Base-by-base conservation (phyloP, 129 eudicot species). In the Kitagawia praeruptora region DNA sequence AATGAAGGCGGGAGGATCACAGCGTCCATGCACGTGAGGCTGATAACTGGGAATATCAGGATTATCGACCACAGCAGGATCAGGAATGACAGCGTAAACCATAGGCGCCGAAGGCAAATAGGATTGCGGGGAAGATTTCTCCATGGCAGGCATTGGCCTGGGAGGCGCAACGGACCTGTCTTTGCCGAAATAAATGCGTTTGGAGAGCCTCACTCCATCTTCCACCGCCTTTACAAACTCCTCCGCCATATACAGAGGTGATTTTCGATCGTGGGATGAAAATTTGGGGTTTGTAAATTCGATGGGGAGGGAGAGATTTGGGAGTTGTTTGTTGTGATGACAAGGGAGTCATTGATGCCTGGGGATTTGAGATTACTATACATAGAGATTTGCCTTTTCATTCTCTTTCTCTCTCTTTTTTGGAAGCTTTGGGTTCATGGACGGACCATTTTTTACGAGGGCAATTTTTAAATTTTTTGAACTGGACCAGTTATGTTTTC, bases 41-140 rank as follows among this genome's bases (percentile, higher is more conserved):
- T 93, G 98, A 80, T 93, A 93, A 80, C 98, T 93, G 48, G 98
- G 98, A 76, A 91, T 88, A 44, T 93, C 98, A 0, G 98, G 96
- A 44, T 93, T 91, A 69, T 93, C 98, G 3, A 93, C 98, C 21
- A 89, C 82, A 15, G 81, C 86, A 8, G 97, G 98, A 25, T 93
- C 89, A 5, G 27, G 42, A 13, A 91, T 87, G 37, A 91, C 97
- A 2, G 98, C 98, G 79, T 91, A 93, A 8, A 89, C 83, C 98
- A 91, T 93, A 0, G 92, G 95, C 4, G 97, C 85, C 56, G 91
- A 64, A 1, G 98, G 98, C 58, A 88, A 75, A 75, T 80, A 75
- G 6, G 84, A 82, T 21, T 70, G 27, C 38, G 66, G 37, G 31
- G 86, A 51, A 34, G 81, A 70, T 64, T 87, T 93, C n/a, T 92